Evolutionary conservation across 164 flowering plant genomes (phyloP).

Genomic region (Kingdonia uniflora): DNA sequence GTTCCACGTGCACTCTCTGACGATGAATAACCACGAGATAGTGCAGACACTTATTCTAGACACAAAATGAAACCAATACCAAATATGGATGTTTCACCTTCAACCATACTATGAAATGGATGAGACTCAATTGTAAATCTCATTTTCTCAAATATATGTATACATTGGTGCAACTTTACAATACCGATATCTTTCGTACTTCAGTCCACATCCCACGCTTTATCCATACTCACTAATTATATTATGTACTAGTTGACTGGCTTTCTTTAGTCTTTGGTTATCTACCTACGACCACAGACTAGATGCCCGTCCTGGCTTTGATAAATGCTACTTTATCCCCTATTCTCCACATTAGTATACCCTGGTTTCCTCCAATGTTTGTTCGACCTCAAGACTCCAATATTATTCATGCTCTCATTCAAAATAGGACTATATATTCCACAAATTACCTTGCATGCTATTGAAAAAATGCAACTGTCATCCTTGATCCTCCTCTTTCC

Average conservation of each 20-base stretch:
- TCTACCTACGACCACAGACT: slow-evolving; percentile 73
- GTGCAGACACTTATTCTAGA: too few species aligned
- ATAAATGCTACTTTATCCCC: slow-evolving; percentile 89
- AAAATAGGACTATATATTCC: slow-evolving; percentile 95
- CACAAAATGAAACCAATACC: too few species aligned
- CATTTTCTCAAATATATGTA: too few species aligned
- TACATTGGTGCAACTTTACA: too few species aligned
- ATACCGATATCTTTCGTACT: neutral
- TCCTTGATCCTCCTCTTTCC: slow-evolving; percentile 60
- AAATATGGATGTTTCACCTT: too few species aligned
- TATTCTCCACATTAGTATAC: slow-evolving; percentile 67
- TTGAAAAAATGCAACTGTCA: slow-evolving; percentile 49
- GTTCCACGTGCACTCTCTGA: too few species aligned
- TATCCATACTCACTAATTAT: neutral
- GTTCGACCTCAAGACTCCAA: slow-evolving; percentile 51
- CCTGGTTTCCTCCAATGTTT: slow-evolving; percentile 64
- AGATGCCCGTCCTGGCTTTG: slow-evolving; percentile 46
- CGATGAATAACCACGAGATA: too few species aligned
- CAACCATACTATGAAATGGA: too few species aligned
- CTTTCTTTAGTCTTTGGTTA: slow-evolving; percentile 50
- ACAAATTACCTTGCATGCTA: slow-evolving; percentile 49
- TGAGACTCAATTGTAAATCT: too few species aligned
- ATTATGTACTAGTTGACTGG: neutral
- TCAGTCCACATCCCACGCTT: neutral
- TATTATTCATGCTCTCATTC: slow-evolving; percentile 77